Evolutionary conservation across 176 grass and related monocot genomes (phyloP).

Genomic region (Bothriochloa decipiens): DNA sequence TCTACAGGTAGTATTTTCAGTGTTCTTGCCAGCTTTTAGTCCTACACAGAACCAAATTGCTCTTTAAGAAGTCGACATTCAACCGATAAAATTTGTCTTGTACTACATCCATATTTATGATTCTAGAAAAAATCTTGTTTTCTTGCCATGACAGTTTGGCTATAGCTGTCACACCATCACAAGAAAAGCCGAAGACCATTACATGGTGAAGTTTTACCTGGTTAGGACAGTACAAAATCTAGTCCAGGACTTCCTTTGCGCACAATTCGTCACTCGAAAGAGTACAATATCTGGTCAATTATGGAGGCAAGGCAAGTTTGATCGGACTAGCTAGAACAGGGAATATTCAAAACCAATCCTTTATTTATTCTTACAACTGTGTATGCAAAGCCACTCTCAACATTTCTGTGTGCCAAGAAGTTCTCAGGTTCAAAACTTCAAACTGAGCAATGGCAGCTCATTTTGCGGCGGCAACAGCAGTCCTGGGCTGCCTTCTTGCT

Average conservation of each 20-base stretch:
- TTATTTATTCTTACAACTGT: background rate
- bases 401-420: background rate
- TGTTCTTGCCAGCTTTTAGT: no score
- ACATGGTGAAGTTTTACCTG: background rate
- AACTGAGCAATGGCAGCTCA: slow-evolving; percentile 23
- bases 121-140: background rate
- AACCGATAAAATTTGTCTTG: no score
- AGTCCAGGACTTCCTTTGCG: background rate
- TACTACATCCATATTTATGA: background rate
- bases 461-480: background rate
- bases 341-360: slow-evolving; percentile 27
- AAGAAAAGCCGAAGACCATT: no score
- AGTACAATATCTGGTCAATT: background rate
- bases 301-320: background rate
- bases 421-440: background rate
- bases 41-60: no score
- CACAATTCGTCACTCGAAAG: background rate
- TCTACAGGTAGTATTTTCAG: no score
- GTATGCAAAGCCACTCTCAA: background rate
- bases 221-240: background rate
- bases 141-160: background rate
- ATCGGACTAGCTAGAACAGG: background rate
- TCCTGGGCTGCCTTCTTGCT: background rate
- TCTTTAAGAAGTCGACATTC: no score
- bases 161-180: background rate